Percentiles rank a stretch among this genome's conserved stretches.
These are phyloP conservation scores for Vanrija humicola DNA, from an alignment of 1,284 basidiomycete genomes.

Conservation along the genomic window DNA sequence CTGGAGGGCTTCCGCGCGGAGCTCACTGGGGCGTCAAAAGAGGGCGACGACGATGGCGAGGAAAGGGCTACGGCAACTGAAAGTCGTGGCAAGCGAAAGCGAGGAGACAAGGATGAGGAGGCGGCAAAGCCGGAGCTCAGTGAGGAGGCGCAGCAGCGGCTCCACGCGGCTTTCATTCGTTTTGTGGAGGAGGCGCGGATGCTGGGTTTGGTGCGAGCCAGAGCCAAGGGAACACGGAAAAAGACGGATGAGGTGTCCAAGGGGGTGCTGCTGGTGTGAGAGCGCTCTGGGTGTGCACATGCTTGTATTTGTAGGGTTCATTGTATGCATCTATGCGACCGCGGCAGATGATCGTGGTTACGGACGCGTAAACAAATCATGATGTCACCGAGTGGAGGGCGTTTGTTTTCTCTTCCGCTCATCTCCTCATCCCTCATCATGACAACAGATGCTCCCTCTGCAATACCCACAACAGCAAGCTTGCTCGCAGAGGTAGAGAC, in stretches of 20 bases:
- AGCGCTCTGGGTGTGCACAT: too few species aligned
- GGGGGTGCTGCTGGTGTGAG: slow-evolving; percentile 29
- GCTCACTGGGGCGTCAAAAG: slow-evolving; percentile 4
- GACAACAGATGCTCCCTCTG: neutral
- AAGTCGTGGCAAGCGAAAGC: too few species aligned
- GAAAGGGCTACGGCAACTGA: neutral
- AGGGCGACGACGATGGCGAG: slow-evolving; percentile 1
- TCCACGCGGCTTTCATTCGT: slow-evolving; percentile 42
- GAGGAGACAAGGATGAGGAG: neutral
- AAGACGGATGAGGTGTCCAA: slow-evolving; percentile 42
- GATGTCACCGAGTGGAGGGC: neutral
- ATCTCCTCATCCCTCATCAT: neutral
- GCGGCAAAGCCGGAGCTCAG: neutral
- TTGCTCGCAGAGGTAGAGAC: slow-evolving; percentile 28
- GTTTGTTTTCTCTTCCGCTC: neutral
- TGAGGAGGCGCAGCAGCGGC: slow-evolving; percentile 26
- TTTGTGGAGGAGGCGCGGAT: slow-evolving; percentile 44
- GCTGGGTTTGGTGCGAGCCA: slow-evolving; percentile 39
- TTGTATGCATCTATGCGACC: neutral
- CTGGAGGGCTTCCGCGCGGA: slow-evolving; percentile 32
- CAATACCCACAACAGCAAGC: slow-evolving; percentile 9
- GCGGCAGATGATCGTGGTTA: too few species aligned
- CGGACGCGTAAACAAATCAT: neutral
- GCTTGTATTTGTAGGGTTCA: neutral
- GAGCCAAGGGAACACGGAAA: slow-evolving; percentile 24